These are phyloP conservation scores for Hygrocybe punicea DNA, from an alignment of 768 basidiomycete species.

Conservation along the genomic window DNA sequence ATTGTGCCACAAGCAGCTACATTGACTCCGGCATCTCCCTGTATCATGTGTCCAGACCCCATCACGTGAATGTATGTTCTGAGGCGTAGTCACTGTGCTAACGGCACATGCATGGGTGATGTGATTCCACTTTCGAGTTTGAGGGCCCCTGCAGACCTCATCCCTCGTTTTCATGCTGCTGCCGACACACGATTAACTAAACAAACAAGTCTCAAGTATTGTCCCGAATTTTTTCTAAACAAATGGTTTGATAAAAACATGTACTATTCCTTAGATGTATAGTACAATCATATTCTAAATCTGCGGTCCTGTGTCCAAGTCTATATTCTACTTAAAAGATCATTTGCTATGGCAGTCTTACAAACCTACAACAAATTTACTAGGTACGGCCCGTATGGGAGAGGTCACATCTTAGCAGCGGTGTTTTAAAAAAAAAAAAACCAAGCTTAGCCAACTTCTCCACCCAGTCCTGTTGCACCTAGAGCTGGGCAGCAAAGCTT, in stretches of 20 bases:
- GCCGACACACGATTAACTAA: constrained; percentile 6
- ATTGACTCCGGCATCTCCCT: not conserved
- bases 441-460: too few species aligned
- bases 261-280: not conserved
- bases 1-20: constrained; percentile 7
- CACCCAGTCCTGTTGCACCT: too few species aligned
- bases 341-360: too few species aligned
- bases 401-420: too few species aligned
- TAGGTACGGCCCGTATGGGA: too few species aligned
- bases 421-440: too few species aligned
- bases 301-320: too few species aligned
- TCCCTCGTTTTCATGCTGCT: constrained; percentile 6
- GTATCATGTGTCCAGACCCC: constrained; percentile 5
- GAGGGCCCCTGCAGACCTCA: constrained; percentile 8
- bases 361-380: too few species aligned
- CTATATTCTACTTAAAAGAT: too few species aligned
- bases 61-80: constrained; percentile 9
- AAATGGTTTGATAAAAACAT: not conserved
- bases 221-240: not conserved
- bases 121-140: constrained; percentile 8
- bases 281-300: too few species aligned
- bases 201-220: not conserved
- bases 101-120: constrained; percentile 9
- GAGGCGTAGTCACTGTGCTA: not conserved
- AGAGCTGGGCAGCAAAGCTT: too few species aligned